Conservation (phyloP, 2,329 filamentous ascomycete genomes). For the Byssoonygena ceratinophila region DNA sequence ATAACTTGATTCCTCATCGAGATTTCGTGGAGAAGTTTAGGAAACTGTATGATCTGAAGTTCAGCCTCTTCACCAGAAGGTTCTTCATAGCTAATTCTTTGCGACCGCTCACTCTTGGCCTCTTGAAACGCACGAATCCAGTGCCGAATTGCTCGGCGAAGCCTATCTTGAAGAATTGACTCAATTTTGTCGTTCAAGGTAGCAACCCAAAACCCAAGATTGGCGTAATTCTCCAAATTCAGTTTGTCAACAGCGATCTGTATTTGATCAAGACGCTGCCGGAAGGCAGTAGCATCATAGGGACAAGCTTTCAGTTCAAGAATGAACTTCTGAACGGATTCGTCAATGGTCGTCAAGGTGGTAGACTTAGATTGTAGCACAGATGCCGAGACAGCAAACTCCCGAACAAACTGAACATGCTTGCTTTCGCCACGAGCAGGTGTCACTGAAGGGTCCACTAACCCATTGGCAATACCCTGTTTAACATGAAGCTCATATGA, state of each 20-base stretch:
- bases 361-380: slow-evolving; percentile 79
- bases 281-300: slow-evolving; percentile 71
- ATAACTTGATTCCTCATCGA: slow-evolving; percentile 98
- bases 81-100: slow-evolving; percentile 9
- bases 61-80: slow-evolving; percentile 24
- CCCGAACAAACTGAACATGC: slow-evolving; percentile 91
- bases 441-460: slow-evolving; percentile 48
- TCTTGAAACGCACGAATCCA: slow-evolving; percentile 84
- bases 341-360: slow-evolving; percentile 65
- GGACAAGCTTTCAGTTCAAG: slow-evolving; percentile 73
- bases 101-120: slow-evolving; percentile 26
- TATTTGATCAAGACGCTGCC: slow-evolving; percentile 68
- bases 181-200: slow-evolving; percentile 81
- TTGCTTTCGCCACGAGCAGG: slow-evolving; percentile 64
- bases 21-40: slow-evolving; percentile 68
- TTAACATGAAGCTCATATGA: slow-evolving; percentile 84
- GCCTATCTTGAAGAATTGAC: slow-evolving; percentile 62
- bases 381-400: slow-evolving; percentile 79
- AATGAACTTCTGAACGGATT: slow-evolving; percentile 70
- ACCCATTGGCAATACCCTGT: slow-evolving; percentile 48
- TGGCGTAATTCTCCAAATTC: slow-evolving; percentile 91
- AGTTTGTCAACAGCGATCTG: slow-evolving; percentile 92
- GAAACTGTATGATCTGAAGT: slow-evolving; percentile 30
- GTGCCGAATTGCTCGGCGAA: slow-evolving; percentile 70
- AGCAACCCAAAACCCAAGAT: slow-evolving; percentile 80